Percentiles rank a stretch among this genome's conserved stretches.
Conservation (phyloP, 495 filamentous ascomycete species). For the Bacidia rubella region DNA sequence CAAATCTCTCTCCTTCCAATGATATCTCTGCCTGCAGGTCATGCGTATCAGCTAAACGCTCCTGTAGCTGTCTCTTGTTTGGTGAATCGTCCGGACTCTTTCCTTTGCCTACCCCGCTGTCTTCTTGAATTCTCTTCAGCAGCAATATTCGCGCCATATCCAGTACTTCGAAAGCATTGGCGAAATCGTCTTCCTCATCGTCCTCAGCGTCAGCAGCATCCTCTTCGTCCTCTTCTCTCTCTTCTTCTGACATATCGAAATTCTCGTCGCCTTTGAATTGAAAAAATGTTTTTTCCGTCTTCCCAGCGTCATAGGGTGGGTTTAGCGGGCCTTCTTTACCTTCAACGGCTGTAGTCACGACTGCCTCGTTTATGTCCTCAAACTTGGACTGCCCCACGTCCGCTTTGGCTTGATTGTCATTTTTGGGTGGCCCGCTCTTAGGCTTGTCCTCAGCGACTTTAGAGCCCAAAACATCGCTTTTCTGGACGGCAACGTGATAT, state of each 20-base stretch:
- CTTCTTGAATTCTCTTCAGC: constrained; percentile 39
- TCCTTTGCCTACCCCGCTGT: constrained; percentile 39
- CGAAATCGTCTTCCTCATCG: constrained; percentile 84
- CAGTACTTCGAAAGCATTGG: constrained; percentile 77
- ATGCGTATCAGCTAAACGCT: constrained; percentile 78
- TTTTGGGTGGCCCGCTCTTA: constrained; percentile 14
- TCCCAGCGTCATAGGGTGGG: constrained; percentile 26
- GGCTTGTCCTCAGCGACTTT: constrained; percentile 51
- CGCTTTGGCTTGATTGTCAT: background rate
- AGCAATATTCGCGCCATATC: constrained; percentile 81
- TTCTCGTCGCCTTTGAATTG: constrained; percentile 92
- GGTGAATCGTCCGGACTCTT: constrained; percentile 19
- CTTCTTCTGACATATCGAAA: constrained; percentile 63
- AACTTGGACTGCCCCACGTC: background rate
- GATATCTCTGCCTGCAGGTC: constrained; percentile 89
- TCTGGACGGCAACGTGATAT: constrained; percentile 83
- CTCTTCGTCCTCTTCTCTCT: constrained; percentile 37
- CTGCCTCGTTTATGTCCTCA: constrained; percentile 7
- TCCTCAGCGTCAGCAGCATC: constrained; percentile 38
- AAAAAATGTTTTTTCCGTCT: constrained; percentile 58
- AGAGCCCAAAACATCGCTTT: constrained; percentile 84
- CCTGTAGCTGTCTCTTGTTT: constrained; percentile 50
- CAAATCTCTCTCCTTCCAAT: constrained; percentile 82
- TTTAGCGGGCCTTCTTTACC: constrained; percentile 29
- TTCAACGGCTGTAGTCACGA: constrained; percentile 25